Evolutionary conservation across 2,329 filamentous ascomycete species (phyloP), one percentile per base, ranked within the genome.

Genomic region (Hypocrella siamensis): DNA sequence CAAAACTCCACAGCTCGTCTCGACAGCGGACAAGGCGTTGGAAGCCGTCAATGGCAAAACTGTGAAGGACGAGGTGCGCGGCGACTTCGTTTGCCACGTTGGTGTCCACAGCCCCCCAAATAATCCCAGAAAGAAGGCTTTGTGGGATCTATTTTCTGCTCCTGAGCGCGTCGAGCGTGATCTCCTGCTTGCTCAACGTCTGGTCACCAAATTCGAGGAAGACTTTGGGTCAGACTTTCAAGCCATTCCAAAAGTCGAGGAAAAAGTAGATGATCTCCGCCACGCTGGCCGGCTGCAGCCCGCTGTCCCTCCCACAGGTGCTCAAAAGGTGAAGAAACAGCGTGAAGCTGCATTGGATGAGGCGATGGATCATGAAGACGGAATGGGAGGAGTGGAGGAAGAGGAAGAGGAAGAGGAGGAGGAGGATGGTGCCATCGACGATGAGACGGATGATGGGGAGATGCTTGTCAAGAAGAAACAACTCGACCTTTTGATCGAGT

Each of bases 31-130:
- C 28, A 88, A 81, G 47, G 88, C 88, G 1, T 67, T 94, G 0
- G 84, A 90, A 38, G 83, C 85, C n/a, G 79, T 98, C 45, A 96
- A 98, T 46, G 84, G 86, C 43, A 96, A 98, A 62, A 93, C 85
- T 0, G 93, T 98, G 38, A 84, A 93, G 46, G 90, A 98, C 48
- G 79, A 93, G 42, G 76, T 80, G 30, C 79, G 88, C 31, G 90
- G 90, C 26, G 90, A 98, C 51, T 98, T 98, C 52, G 88, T 88
- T 19, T 94, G 90, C 49, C 90, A 98, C 48, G 90, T 96, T 31
- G 90, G 90, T 37, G 81, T 98, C 16, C 90, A 98, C 55, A 85
- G 85, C 38, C 86, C 90, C 4, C 85, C 88, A 3, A 69, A 70
- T 24, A 76, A 84, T 35, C 82, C 85, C 2, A 70, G 88, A 34